Conservation (phyloP, 2,329 filamentous ascomycete genomes). For the Drechmeria coniospora region DNA sequence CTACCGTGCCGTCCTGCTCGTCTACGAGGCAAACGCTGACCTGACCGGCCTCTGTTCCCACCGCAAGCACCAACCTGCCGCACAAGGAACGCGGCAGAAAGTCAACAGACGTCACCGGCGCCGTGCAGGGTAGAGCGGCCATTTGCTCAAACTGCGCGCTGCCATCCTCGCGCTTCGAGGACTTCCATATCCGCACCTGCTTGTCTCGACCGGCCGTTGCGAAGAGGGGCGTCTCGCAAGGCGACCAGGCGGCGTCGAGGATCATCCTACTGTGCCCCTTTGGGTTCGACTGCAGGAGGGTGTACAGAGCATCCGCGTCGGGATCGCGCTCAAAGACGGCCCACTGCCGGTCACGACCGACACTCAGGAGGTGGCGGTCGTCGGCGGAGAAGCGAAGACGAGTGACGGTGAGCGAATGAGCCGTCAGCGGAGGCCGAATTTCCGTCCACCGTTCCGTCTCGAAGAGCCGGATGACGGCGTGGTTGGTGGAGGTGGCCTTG, state of each 20-base stretch:
- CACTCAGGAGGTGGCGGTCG: constrained; percentile 64
- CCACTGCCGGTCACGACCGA: constrained; percentile 87
- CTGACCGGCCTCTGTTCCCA: constrained; percentile 41
- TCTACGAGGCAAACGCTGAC: constrained; percentile 28
- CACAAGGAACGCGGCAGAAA: constrained; percentile 31
- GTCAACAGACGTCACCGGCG: constrained; percentile 56
- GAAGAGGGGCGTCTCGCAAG: constrained; percentile 42
- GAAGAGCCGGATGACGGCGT: constrained; percentile 86
- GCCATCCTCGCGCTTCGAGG: constrained; percentile 15
- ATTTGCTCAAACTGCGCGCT: constrained; percentile 32
- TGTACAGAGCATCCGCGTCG: constrained; percentile 29
- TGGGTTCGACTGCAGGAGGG: constrained; percentile 46
- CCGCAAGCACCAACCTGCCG: constrained; percentile 28
- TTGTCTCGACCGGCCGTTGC: constrained; percentile 87
- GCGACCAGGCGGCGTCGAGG: constrained; percentile 72
- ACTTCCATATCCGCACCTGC: constrained; percentile 55
- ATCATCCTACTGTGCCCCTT: constrained; percentile 93
- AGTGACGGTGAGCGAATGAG: constrained; percentile 76
- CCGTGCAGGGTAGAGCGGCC: constrained; percentile 35
- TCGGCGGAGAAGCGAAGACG: constrained; percentile 65
- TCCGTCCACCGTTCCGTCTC: constrained; percentile 81
- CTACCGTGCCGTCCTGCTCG: constrained; percentile 21
- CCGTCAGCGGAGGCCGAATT: constrained; percentile 64
- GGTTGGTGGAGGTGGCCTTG: constrained; percentile 80
- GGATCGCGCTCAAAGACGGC: constrained; percentile 51